Evolutionary conservation across 805 yeast genomes (phyloP).

Genomic region (Yarrowia phangngaensis): DNA sequence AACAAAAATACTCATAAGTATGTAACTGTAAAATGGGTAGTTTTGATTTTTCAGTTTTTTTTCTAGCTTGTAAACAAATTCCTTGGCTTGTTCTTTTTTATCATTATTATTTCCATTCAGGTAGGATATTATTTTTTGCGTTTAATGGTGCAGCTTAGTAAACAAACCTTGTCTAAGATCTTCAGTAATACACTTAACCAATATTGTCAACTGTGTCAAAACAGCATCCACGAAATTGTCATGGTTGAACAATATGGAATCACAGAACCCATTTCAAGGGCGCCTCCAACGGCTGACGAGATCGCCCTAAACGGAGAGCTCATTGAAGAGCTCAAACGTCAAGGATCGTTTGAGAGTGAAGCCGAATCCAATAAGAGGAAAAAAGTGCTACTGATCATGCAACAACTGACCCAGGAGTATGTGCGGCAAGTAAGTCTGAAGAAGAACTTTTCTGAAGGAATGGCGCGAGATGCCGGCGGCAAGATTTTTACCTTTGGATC

Average conservation of each 20-base stretch:
- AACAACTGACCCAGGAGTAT: conserved; percentile 71
- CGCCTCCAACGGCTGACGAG: conserved; percentile 80
- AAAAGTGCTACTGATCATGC: conserved; percentile 66
- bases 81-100: no score
- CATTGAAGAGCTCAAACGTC: conserved; percentile 71
- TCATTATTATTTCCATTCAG: no score
- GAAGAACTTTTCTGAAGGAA: conserved; percentile 93
- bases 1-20: no score
- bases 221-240: background rate
- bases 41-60: no score
- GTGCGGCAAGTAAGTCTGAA: conserved; percentile 74
- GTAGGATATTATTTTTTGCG: no score
- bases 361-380: conserved; percentile 75
- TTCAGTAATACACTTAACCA: background rate
- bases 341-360: conserved; percentile 87
- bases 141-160: no score
- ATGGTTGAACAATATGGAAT: conserved; percentile 50
- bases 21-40: no score
- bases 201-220: background rate
- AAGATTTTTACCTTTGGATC: conserved; percentile 96
- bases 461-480: conserved; percentile 97
- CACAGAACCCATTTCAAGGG: conserved; percentile 79
- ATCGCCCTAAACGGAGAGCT: conserved; percentile 67
- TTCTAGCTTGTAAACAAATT: no score
- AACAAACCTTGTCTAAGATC: conserved; percentile 6